Conservation (phyloP, 2,329 filamentous ascomycete species). For the Pseudogymnoascus sp. region DNA sequence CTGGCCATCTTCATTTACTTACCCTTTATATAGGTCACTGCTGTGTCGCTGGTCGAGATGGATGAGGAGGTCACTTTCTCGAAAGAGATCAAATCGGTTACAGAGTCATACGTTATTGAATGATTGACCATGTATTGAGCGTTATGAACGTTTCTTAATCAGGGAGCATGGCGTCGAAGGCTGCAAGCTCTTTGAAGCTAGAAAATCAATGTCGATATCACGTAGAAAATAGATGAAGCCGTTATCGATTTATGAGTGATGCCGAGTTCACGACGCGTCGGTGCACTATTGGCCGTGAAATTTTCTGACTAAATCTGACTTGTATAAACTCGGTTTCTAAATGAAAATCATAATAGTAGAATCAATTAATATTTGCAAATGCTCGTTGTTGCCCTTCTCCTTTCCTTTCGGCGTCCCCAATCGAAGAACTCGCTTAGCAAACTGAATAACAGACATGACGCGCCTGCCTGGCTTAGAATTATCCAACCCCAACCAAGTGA, state of each 20-base stretch:
- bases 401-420: not conserved
- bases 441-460: conserved; percentile 8
- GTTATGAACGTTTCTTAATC: conserved; percentile 4
- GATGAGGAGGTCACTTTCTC: conserved; percentile 74
- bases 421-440: conserved; percentile 6
- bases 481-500: not conserved
- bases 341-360: not conserved
- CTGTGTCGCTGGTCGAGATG: conserved; percentile 65
- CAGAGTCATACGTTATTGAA: conserved; percentile 71
- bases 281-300: not conserved
- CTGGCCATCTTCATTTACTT: conserved; percentile 11
- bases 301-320: not conserved
- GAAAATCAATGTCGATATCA: conserved; percentile 10
- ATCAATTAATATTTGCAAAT: not conserved
- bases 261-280: not conserved
- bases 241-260: conserved; percentile 8
- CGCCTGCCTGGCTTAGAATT: conserved; percentile 1
- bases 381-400: not conserved
- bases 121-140: conserved; percentile 34
- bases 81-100: conserved; percentile 70
- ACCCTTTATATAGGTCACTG: conserved; percentile 47
- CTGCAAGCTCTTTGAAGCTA: conserved; percentile 8
- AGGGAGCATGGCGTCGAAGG: conserved; percentile 10
- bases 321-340: not conserved
- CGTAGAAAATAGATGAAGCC: conserved; percentile 7